Evolutionary conservation across 768 basidiomycete species (phyloP), one percentile per base, ranked within the genome.

Genomic region (Gelatoporia subvermispora): DNA sequence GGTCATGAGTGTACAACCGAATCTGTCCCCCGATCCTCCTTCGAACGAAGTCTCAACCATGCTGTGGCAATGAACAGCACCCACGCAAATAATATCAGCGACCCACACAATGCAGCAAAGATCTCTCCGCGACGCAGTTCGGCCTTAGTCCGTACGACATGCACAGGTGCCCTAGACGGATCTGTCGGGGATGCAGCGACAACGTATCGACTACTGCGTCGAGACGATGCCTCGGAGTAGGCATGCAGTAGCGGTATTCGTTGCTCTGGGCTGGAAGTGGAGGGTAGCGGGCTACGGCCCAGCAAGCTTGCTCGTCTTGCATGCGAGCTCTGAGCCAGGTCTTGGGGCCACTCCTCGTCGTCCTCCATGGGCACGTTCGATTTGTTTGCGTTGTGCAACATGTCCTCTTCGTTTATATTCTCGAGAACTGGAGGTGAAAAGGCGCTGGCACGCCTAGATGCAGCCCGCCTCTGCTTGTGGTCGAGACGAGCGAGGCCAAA

Each of bases 51-150:
- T 54, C 75, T 77, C 45, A 73, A 60, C 73, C 73, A 82, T 0
- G 82, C 84, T 16, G 80, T 84, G 9, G 58, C 69, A 57, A 88
- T 66, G 64, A 87, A 87, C 51, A 86, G 61, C 31, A 75, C 57
- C 86, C 85, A 88, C 4, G 82, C 77, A 41, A 59, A 63, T 15
- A 75, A 55, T 9, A 85, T 72, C 28, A 82, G 57, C 2, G 54
- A 42, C 16, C 53, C 68, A 38, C 72, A 74, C 21, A 77, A 51
- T 25, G 65, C 54, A 22, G 75, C 70, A 50, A 80, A 84, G 0
- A 78, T 17, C 49, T 69, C 56, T 1, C 86, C 86, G 36, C 84
- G 52, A 51, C 52, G 57, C 35, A 61, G 35, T 53, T 65, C 60
- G 46, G 49, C 48, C 45, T 57, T 60, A 23, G 60, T 53, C 22